Evolutionary conservation across 495 filamentous ascomycete species (phyloP).

Genomic region (Sordaria brevicollis): DNA sequence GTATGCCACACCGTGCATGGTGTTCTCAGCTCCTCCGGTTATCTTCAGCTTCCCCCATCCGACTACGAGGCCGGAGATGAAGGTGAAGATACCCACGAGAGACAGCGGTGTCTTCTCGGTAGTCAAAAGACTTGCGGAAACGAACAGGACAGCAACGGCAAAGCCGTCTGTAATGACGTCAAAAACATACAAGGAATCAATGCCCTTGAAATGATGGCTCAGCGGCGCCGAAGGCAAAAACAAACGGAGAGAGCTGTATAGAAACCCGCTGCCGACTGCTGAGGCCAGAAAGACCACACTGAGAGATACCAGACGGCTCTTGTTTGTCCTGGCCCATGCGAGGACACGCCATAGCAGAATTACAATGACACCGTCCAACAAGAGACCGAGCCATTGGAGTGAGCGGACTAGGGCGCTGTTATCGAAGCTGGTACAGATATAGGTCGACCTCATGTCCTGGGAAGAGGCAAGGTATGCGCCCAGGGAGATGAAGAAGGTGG

Average conservation of each 20-base stretch:
- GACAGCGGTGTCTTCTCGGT: conserved; percentile 29
- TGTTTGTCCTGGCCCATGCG: conserved; percentile 36
- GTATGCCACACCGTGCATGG: conserved; percentile 17
- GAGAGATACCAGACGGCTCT: conserved; percentile 27
- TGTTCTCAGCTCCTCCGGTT: conserved; percentile 31
- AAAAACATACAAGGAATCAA: conserved; percentile 27
- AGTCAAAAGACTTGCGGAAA: conserved; percentile 28
- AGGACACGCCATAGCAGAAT: conserved; percentile 34
- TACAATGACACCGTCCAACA: conserved; percentile 29
- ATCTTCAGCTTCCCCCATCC: conserved; percentile 15
- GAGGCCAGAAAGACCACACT: conserved; percentile 24
- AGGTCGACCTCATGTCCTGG: conserved; percentile 23
- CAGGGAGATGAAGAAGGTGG: conserved; percentile 19
- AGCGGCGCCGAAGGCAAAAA: conserved; percentile 1
- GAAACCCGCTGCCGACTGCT: conserved; percentile 9
- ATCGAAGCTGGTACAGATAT: conserved; percentile 33
- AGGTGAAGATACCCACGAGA: conserved; percentile 27
- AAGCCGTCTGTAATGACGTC: conserved; percentile 30
- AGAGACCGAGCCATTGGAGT: conserved; percentile 29
- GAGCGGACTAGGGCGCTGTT: conserved; percentile 13
- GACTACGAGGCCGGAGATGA: conserved; percentile 21
- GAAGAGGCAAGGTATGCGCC: conserved; percentile 20
- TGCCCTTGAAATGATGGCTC: conserved; percentile 16
- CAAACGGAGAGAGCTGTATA: conserved; percentile 5
- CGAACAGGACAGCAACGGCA: conserved; percentile 25